Percentiles rank a stretch among this genome's conserved stretches.
Conservation (phyloP, 2,329 filamentous ascomycete species). For the Diaporthe sp. region DNA sequence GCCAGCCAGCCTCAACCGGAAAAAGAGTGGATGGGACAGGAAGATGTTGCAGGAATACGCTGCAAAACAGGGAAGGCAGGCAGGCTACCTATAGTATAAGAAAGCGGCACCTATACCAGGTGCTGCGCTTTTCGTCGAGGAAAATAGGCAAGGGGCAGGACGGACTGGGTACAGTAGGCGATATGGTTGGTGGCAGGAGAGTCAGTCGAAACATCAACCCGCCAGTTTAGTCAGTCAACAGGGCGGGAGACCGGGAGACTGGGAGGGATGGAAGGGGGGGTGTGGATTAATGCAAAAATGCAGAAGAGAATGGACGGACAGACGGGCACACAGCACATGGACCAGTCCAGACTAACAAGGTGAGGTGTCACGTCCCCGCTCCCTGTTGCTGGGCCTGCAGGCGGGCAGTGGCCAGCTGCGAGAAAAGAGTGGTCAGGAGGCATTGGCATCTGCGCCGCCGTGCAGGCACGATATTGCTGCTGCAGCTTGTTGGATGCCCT, state of each 20-base stretch:
- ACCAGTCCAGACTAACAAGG: slow-evolving; percentile 21
- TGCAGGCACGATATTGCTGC: slow-evolving; percentile 24
- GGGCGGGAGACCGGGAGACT: background rate
- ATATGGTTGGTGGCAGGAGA: slow-evolving; percentile 31
- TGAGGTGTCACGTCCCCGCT: slow-evolving; percentile 28
- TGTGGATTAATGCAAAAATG: slow-evolving; percentile 31
- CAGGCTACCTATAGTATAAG: slow-evolving; percentile 24
- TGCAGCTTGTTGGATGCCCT: slow-evolving; percentile 11
- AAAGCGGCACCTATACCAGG: slow-evolving; percentile 2
- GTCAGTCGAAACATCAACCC: slow-evolving; percentile 28
- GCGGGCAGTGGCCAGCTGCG: background rate
- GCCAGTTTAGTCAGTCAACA: slow-evolving; percentile 14
- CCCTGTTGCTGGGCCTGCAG: slow-evolving; percentile 9
- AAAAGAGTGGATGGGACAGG: slow-evolving; percentile 14
- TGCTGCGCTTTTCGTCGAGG: background rate
- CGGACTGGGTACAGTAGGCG: slow-evolving; percentile 1
- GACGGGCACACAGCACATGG: slow-evolving; percentile 12
- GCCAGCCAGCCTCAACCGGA: background rate
- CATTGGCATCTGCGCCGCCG: slow-evolving; percentile 15
- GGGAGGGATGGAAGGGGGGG: slow-evolving; percentile 8
- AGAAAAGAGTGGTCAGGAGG: slow-evolving; percentile 16
- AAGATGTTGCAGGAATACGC: slow-evolving; percentile 16
- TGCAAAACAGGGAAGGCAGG: slow-evolving; percentile 26
- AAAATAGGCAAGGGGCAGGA: slow-evolving; percentile 6
- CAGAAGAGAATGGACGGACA: background rate